phyloP scores from a whole-genome alignment of 441 rosid genomes.

The Corymbia citriodora region DNA sequence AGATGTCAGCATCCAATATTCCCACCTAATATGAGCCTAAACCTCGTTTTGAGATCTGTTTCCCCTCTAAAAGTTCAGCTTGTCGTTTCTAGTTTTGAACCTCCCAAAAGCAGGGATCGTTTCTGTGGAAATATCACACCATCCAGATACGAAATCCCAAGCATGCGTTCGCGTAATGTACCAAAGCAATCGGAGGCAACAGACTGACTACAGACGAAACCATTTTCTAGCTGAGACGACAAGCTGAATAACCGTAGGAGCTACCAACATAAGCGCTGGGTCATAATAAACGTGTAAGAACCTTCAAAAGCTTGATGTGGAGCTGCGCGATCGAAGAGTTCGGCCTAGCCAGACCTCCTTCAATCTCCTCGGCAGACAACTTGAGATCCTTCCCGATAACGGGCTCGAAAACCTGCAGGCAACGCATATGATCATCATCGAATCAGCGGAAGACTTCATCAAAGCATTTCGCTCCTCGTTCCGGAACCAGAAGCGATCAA shows the following conservation, averaged over 20 bases:
- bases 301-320: slow-evolving; percentile 73
- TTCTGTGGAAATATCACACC: neutral
- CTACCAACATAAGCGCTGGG: neutral
- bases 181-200: neutral
- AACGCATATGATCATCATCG: neutral
- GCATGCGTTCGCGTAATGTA: neutral
- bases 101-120: neutral
- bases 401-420: slow-evolving; percentile 59
- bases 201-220: neutral
- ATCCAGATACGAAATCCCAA: neutral
- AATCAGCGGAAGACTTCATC: neutral
- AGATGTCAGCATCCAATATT: neutral
- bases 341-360: slow-evolving; percentile 55
- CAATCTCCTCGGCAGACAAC: slow-evolving; percentile 70
- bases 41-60: neutral
- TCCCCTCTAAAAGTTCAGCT: neutral
- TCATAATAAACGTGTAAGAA: neutral
- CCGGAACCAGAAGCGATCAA: neutral
- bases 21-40: neutral
- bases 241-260: neutral
- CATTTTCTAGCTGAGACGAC: neutral
- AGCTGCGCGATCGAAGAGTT: slow-evolving; percentile 47
- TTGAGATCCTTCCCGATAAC: slow-evolving; percentile 48
- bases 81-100: neutral
- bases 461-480: neutral